These are phyloP conservation scores for Mrakia blollopis DNA, from an alignment of 768 basidiomycete genomes.

Conservation along the genomic window DNA sequence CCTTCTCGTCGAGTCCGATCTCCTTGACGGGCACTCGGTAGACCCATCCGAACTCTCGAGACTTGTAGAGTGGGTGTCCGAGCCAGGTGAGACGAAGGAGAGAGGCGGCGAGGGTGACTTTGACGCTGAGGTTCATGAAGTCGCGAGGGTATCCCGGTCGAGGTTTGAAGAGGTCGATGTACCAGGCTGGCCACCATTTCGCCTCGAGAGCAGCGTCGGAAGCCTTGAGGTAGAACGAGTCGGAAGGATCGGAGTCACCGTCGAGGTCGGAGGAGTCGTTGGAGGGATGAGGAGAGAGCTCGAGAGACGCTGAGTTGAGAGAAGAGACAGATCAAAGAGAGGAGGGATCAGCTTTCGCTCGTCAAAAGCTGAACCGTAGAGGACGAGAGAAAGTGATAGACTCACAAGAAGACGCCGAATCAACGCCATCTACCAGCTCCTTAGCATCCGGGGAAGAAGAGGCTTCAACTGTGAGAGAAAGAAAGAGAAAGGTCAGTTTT, in stretches of 20 bases:
- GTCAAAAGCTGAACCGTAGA: too few species aligned
- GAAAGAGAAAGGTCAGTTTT: background rate
- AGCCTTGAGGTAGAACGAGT: background rate
- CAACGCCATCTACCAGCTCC: background rate
- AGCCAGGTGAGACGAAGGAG: constrained; percentile 83
- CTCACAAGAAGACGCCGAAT: background rate
- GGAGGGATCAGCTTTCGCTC: background rate
- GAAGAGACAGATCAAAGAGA: background rate
- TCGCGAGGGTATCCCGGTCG: constrained; percentile 61
- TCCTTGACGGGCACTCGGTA: constrained; percentile 61
- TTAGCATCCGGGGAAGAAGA: background rate
- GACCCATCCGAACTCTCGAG: constrained; percentile 83
- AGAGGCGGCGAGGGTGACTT: constrained; percentile 74
- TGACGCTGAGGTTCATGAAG: constrained; percentile 75
- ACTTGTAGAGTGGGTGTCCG: constrained; percentile 76
- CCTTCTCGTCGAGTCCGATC: constrained; percentile 7
- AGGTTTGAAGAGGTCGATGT: constrained; percentile 70
- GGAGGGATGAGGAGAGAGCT: background rate
- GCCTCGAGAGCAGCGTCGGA: constrained; percentile 34
- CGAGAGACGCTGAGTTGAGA: background rate
- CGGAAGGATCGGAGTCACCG: background rate
- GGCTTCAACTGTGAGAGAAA: background rate
- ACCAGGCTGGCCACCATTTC: constrained; percentile 87
- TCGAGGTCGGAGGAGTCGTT: background rate
- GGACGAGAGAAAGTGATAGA: background rate